Evolutionary conservation across 768 basidiomycete species (phyloP), one percentile per base, ranked within the genome.

Genomic region (Cantharellus anzutake): DNA sequence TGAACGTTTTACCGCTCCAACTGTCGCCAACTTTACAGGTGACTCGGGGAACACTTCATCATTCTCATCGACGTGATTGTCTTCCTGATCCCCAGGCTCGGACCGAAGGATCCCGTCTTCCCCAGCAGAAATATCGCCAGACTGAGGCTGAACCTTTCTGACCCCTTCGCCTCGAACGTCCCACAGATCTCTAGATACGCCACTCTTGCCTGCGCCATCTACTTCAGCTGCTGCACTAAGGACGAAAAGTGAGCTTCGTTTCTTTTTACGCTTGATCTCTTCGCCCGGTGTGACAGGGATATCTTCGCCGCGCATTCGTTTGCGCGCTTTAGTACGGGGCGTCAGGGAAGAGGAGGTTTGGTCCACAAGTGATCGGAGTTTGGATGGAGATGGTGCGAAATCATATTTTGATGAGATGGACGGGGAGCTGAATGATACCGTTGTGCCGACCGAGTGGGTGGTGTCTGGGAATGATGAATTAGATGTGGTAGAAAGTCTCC

Each of bases 241-340:
- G 44, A 48, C 44, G 44, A 48, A 48, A 48, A 11, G 11, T 29
- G 44, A 11, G 44, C 20, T 29, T 29, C 20, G 20, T 29, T 48
- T 48, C 44, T 48, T 29, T 55, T 55, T 55, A 11, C 38, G 14
- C n/a, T 60, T 52, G 5, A 55, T 41, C 42, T 57, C 55, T 35
- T 63, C 62, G 34, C 62, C 55, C 2, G 62, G 62, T 4, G 62
- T 63, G 20, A 55, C 20, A 14, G 53, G 51, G 35, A 63, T 58
- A 29, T 63, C 62, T 56, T 63, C 62, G n/a, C 62, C 62, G 38
- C 61, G 38, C 51, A 63, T 34, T 20, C 62, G 52, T 37, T 63
- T 63, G 29, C 62, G 52, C 20, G 62, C 52, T 40, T 63, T 63
- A 5, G 62, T 63, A 37, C 62, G 55, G 4, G 62, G 62, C 20